phyloP scores from a whole-genome alignment of 2,329 filamentous ascomycete species.

The Epichloe baconii region DNA sequence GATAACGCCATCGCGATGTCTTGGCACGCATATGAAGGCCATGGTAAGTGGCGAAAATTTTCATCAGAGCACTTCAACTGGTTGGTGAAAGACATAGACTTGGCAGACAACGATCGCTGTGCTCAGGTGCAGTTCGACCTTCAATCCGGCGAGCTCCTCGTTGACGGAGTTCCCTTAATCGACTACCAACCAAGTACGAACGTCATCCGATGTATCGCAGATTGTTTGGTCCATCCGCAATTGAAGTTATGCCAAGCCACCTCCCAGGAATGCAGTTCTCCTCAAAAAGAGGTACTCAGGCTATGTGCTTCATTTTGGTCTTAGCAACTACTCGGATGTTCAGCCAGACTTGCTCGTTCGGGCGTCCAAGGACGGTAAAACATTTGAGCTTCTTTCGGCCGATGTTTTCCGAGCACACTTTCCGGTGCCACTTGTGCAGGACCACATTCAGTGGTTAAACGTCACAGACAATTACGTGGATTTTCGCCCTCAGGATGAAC shows the following conservation, averaged over 20 bases:
- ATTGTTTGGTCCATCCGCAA: slow-evolving; percentile 6
- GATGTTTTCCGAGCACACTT: slow-evolving; percentile 15
- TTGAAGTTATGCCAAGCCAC: slow-evolving; percentile 11
- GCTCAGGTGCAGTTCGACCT: slow-evolving; percentile 32
- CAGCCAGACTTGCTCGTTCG: slow-evolving; percentile 20
- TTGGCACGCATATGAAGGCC: not conserved
- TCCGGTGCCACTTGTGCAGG: slow-evolving; percentile 24
- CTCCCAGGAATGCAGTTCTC: slow-evolving; percentile 25
- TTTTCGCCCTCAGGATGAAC: slow-evolving; percentile 15
- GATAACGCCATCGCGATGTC: not conserved
- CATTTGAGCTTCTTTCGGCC: slow-evolving; percentile 21
- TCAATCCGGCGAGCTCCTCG: slow-evolving; percentile 35
- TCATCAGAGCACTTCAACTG: not conserved
- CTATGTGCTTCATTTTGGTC: slow-evolving; percentile 23
- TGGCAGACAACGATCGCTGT: not conserved
- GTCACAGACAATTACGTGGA: slow-evolving; percentile 14
- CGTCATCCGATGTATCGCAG: slow-evolving; percentile 14
- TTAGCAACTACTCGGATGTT: not conserved
- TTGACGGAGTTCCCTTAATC: slow-evolving; percentile 34
- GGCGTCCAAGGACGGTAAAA: slow-evolving; percentile 5
- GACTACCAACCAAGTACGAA: slow-evolving; percentile 32
- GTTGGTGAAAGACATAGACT: not conserved
- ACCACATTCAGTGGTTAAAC: slow-evolving; percentile 35
- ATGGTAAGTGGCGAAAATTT: not conserved
- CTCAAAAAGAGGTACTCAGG: slow-evolving; percentile 15